Conservation (phyloP, 2,329 filamentous ascomycete species). For the Colletotrichum phormii region DNA sequence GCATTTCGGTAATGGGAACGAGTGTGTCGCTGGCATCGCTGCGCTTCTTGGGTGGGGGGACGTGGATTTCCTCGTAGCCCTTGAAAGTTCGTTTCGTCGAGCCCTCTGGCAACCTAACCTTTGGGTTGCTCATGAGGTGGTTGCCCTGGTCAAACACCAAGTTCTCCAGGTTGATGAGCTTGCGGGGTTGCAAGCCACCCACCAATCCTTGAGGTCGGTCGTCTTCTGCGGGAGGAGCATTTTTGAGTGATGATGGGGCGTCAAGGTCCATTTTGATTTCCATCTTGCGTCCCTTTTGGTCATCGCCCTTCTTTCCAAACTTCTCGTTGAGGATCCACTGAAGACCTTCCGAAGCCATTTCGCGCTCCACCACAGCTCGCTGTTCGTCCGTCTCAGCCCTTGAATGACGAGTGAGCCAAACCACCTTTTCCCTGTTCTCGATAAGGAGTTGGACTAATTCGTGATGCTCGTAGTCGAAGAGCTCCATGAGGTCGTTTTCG, state of each 20-base stretch:
- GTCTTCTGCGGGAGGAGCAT: slow-evolving; percentile 55
- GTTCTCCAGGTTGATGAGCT: slow-evolving; percentile 93
- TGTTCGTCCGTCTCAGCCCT: slow-evolving; percentile 84
- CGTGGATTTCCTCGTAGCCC: slow-evolving; percentile 98
- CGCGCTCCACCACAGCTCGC: slow-evolving; percentile 81
- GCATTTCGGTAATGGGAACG: slow-evolving; percentile 87
- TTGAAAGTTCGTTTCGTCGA: slow-evolving; percentile 97
- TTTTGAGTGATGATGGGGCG: slow-evolving; percentile 70
- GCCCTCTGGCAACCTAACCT: slow-evolving; percentile 91
- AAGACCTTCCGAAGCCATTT: slow-evolving; percentile 91
- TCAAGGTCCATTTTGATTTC: slow-evolving; percentile 98
- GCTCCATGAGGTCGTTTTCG: slow-evolving; percentile 97
- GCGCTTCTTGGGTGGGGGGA: slow-evolving; percentile 90
- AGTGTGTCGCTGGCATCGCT: slow-evolving; percentile 83
- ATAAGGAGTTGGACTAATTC: slow-evolving; percentile 93
- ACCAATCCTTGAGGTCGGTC: slow-evolving; percentile 77
- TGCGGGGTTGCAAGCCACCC: slow-evolving; percentile 86
- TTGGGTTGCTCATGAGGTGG: slow-evolving; percentile 99
- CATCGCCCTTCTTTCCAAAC: slow-evolving; percentile 74
- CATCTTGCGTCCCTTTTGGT: slow-evolving; percentile 73
- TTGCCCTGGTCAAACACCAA: slow-evolving; percentile 98
- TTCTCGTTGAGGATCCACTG: slow-evolving; percentile 90
- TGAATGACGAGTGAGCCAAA: slow-evolving; percentile 93
- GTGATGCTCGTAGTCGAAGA: slow-evolving; percentile 97
- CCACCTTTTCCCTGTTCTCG: slow-evolving; percentile 90